Evolutionary conservation across 228 moss, liverwort and hornwort genomes (phyloP), one percentile per base, ranked within the genome.

Genomic region (Sphagnum magellanicum): DNA sequence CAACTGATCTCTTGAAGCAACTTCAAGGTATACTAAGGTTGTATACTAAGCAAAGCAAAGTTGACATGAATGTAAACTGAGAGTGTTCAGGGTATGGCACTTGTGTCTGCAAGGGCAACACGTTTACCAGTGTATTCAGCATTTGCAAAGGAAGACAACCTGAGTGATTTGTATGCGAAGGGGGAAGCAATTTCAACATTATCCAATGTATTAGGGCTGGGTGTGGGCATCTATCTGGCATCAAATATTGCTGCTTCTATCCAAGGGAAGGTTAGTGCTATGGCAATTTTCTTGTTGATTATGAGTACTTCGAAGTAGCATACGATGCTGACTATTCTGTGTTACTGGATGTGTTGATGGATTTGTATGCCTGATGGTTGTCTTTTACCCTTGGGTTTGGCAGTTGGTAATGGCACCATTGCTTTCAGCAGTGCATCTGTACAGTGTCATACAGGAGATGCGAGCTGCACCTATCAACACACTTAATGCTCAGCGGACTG

Each of bases 401-500:
- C 95, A 95, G 92, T 88, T 95, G 53, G 70, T 93, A 53, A 79
- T 78, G 69, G 85, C 93, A 49, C 98, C 98, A 47, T 73, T 87
- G 57, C 81, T 93, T 17, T 98, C 98, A 61, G 98, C 87, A 14
- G 63, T 98, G 15, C 98, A 98, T 83, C 67, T 98, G 51, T 98
- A 89, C 63, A 77, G 85, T 78, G 98, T 98, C 55, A 79, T 84
- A 65, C 90, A 98, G 74, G 98, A 98, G 77, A 98, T 98, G 98
- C 88, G 98, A 72, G 98, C 98, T 51, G 98, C 98, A 72, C 98
- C 98, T 63, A 92, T 98, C 51, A 98, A 98, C 58, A 98, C 98
- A 9, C 75, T 98, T 16, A 98, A 98, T 74, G 88, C 90, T 48
- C 98, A 98, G 64, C 81, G 98, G 50, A 98, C 98, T 59, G 98